Evolutionary conservation across 768 basidiomycete genomes (phyloP).

Genomic region (Paxillus rubicundulus): DNA sequence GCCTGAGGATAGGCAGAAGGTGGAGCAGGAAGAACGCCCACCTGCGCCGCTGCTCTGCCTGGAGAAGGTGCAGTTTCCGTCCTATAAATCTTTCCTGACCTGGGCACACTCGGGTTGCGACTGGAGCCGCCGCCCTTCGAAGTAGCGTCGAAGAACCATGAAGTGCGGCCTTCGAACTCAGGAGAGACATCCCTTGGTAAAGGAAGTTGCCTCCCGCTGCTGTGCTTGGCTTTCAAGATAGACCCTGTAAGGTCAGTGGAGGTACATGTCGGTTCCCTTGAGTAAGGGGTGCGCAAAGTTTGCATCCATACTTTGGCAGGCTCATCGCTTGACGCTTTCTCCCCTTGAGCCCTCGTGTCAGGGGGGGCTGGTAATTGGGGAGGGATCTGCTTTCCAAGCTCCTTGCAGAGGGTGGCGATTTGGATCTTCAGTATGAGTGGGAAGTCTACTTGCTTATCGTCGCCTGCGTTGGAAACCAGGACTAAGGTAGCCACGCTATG

Average conservation of each 20-base stretch:
- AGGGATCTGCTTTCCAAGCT: conserved; percentile 50
- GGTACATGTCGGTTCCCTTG: not conserved
- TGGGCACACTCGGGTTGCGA: not conserved
- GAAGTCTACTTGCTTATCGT: conserved; percentile 51
- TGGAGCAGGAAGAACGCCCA: conserved; percentile 19
- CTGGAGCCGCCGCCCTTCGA: not conserved
- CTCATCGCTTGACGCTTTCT: not conserved
- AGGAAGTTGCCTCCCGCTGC: not conserved
- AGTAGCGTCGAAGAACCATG: not conserved
- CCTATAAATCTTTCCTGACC: not conserved
- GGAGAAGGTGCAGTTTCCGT: not conserved
- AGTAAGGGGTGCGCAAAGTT: not conserved
- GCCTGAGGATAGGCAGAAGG: conserved; percentile 24
- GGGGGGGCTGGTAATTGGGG: not conserved
- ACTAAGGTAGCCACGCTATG: conserved; percentile 73
- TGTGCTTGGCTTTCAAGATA: not conserved
- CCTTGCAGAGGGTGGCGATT: conserved; percentile 60
- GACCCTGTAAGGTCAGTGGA: not conserved
- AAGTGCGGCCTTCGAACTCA: not conserved
- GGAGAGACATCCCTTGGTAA: not conserved
- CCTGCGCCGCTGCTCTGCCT: not conserved
- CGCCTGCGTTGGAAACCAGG: conserved; percentile 51
- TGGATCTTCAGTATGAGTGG: conserved; percentile 49
- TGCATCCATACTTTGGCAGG: not conserved
- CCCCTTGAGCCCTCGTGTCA: not conserved